These are phyloP conservation scores for Cladorrhinum sp. DNA, from an alignment of 2,329 filamentous ascomycete genomes.

Conservation along the genomic window DNA sequence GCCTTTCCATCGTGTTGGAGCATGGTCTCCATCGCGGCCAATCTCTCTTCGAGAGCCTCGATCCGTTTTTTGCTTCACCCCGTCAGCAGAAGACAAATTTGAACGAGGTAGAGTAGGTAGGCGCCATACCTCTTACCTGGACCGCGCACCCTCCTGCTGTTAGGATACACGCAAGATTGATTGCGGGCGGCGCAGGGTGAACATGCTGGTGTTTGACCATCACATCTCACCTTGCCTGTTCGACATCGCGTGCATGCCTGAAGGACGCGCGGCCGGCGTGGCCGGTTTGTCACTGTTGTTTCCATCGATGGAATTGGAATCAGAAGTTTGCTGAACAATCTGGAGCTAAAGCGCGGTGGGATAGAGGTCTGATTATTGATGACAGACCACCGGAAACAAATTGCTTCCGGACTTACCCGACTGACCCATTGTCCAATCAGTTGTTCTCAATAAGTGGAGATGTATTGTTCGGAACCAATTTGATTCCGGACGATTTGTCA, in stretches of 20 bases:
- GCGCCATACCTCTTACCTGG: constrained; percentile 8
- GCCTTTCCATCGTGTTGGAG: background rate
- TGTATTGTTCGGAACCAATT: constrained; percentile 8
- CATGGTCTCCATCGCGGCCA: constrained; percentile 9
- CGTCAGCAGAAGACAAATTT: background rate
- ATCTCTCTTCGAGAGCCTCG: constrained; percentile 13
- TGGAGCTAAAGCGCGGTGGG: background rate
- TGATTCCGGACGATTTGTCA: constrained; percentile 1
- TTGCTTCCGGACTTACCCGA: background rate
- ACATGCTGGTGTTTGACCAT: constrained; percentile 13
- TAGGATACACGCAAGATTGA: constrained; percentile 9
- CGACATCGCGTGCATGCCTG: constrained; percentile 15
- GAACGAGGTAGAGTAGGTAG: background rate
- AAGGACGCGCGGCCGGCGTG: background rate
- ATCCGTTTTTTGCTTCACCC: constrained; percentile 8
- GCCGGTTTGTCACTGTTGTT: background rate
- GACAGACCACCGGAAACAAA: background rate
- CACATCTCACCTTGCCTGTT: constrained; percentile 11
- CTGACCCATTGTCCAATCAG: background rate
- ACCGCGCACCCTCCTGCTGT: constrained; percentile 6
- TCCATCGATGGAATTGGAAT: background rate
- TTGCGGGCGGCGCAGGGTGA: constrained; percentile 6
- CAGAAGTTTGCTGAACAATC: background rate
- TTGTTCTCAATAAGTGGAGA: background rate
- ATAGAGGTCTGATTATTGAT: background rate